Percentiles rank a stretch among this genome's conserved stretches.
phyloP scores from a whole-genome alignment of 768 basidiomycete genomes.

The Suillus tomentosus region DNA sequence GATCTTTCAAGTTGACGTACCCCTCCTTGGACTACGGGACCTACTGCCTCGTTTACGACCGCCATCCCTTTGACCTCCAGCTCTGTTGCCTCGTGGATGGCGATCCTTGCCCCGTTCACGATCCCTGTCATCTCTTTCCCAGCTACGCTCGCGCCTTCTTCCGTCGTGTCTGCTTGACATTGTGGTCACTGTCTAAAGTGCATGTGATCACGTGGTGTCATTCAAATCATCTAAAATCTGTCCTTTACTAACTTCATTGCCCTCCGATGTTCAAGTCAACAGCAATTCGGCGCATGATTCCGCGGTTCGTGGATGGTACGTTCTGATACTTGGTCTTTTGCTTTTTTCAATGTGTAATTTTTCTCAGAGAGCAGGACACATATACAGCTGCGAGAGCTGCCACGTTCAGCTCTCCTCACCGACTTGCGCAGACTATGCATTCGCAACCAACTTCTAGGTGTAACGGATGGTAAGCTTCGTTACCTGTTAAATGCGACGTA shows the following conservation, averaged over 20 bases:
- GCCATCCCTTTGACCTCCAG: constrained; percentile 35
- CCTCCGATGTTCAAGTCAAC: constrained; percentile 21
- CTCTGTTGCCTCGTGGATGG: constrained; percentile 39
- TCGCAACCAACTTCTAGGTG: constrained; percentile 45
- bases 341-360: not conserved
- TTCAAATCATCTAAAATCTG: not conserved
- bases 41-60: constrained; percentile 43
- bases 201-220: constrained; percentile 28
- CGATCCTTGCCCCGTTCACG: constrained; percentile 52
- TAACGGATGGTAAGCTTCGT: constrained; percentile 38
- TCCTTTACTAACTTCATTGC: not conserved
- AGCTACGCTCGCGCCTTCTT: constrained; percentile 62
- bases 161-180: constrained; percentile 63
- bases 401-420: constrained; percentile 51
- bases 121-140: constrained; percentile 51
- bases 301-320: constrained; percentile 21
- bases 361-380: constrained; percentile 35
- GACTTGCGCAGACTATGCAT: constrained; percentile 53
- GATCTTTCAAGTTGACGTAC: constrained; percentile 18
- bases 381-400: constrained; percentile 51
- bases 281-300: constrained; percentile 22
- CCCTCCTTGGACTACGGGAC: constrained; percentile 38
- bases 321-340: not conserved
- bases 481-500: not conserved
- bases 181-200: constrained; percentile 35